Evolutionary conservation across 306 rosid species (phyloP).

Genomic region (Hippophae rhamnoides): DNA sequence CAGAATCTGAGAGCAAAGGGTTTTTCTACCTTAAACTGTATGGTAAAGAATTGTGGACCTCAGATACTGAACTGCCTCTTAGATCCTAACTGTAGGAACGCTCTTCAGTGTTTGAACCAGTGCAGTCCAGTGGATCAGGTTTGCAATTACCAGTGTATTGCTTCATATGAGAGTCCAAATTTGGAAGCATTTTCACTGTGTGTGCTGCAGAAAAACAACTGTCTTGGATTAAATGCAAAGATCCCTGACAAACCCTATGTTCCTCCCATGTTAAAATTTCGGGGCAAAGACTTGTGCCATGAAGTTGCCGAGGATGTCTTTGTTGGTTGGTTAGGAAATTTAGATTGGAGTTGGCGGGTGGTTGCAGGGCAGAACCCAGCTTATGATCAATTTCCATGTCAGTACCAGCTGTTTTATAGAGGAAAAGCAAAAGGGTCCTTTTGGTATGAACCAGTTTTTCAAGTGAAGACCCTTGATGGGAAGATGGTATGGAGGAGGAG

Average conservation of each 20-base stretch:
- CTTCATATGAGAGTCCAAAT: conserved; percentile 59
- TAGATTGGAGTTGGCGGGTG: conserved; percentile 88
- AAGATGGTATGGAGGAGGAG: conserved; percentile 75
- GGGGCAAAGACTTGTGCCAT: conserved; percentile 34
- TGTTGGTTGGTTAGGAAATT: conserved; percentile 71
- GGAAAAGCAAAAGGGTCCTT: conserved; percentile 85
- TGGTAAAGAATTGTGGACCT: conserved; percentile 71
- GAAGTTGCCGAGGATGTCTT: conserved; percentile 70
- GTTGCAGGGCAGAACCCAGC: conserved; percentile 84
- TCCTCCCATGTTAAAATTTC: conserved; percentile 42
- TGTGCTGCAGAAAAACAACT: conserved; percentile 78
- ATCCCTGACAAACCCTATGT: conserved; percentile 57
- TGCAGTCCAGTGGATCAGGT: conserved; percentile 93
- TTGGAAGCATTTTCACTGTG: conserved; percentile 87
- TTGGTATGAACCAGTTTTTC: conserved; percentile 86
- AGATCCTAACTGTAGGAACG: conserved; percentile 79
- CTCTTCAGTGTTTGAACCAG: conserved; percentile 67
- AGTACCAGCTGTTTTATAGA: conserved; percentile 71
- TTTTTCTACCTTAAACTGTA: conserved; percentile 63
- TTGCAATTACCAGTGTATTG: conserved; percentile 71
- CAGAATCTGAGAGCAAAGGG: conserved; percentile 80
- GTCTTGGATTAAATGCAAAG: conserved; percentile 70
- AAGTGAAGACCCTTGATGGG: conserved; percentile 72
- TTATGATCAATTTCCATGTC: conserved; percentile 84
- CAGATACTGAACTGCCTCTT: conserved; percentile 66